A percentile compares a stretch with the other conserved stretches of the same genome.
These are phyloP conservation scores for Daedaleopsis sinensis DNA, from an alignment of 768 basidiomycete species.

Conservation along the genomic window DNA sequence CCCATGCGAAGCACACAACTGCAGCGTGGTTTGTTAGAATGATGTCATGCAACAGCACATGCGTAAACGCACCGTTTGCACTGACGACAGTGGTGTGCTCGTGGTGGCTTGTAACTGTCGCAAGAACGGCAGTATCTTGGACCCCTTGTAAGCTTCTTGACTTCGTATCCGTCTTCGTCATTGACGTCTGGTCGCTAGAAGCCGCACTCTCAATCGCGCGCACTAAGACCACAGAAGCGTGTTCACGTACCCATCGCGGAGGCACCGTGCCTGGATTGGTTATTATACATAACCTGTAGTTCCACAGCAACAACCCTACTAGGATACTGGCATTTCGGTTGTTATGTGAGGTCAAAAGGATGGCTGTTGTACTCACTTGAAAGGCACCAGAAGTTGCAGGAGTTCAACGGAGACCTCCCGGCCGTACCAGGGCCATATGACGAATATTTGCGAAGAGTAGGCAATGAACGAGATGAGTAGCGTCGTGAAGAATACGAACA, in stretches of 20 bases:
- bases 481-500: slow-evolving; percentile 71
- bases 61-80: slow-evolving; percentile 69
- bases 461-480: slow-evolving; percentile 84
- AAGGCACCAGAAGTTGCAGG: slow-evolving; percentile 75
- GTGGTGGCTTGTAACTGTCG: slow-evolving; percentile 80
- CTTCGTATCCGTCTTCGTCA: slow-evolving; percentile 75
- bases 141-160: slow-evolving; percentile 82
- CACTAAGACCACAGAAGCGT: too few relatives aligned
- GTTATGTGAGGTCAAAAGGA: background rate
- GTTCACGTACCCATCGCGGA: slow-evolving; percentile 63
- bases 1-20: slow-evolving; percentile 93
- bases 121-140: slow-evolving; percentile 91
- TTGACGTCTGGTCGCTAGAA: slow-evolving; percentile 74
- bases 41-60: background rate
- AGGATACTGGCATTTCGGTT: slow-evolving; percentile 54
- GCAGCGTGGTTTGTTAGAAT: background rate
- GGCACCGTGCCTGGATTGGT: slow-evolving; percentile 91
- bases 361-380: slow-evolving; percentile 67
- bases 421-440: slow-evolving; percentile 95
- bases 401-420: slow-evolving; percentile 72
- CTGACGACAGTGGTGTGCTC: slow-evolving; percentile 90
- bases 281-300: slow-evolving; percentile 81
- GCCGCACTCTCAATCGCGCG: background rate
- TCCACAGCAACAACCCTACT: slow-evolving; percentile 81
- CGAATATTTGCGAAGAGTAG: slow-evolving; percentile 85